phyloP scores from a whole-genome alignment of 2,329 filamentous ascomycete species.

The Aquanectria penicillioides region DNA sequence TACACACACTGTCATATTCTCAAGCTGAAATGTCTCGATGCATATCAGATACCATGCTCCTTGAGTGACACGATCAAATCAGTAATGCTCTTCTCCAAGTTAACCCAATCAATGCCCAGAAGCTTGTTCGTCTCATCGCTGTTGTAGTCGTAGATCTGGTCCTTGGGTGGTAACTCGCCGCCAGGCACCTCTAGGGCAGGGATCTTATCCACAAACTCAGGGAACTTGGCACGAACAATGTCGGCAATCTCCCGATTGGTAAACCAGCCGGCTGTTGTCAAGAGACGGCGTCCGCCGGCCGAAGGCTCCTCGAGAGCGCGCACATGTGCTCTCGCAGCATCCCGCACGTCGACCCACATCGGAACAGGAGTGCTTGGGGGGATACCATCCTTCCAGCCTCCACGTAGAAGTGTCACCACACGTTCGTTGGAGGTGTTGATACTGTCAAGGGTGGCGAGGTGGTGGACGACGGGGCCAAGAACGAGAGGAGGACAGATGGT shows the following conservation, averaged over 20 bases:
- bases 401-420: slow-evolving; percentile 60
- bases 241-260: slow-evolving; percentile 57
- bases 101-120: slow-evolving; percentile 70
- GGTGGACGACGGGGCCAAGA: slow-evolving; percentile 62
- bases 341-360: slow-evolving; percentile 66
- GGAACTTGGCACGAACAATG: slow-evolving; percentile 58
- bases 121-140: slow-evolving; percentile 67
- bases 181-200: slow-evolving; percentile 56
- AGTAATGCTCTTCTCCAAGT: slow-evolving; percentile 68
- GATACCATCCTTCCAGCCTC: slow-evolving; percentile 58
- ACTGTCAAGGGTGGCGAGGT: slow-evolving; percentile 54
- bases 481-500: slow-evolving; percentile 67
- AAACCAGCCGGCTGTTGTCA: slow-evolving; percentile 59
- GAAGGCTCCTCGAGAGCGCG: slow-evolving; percentile 59
- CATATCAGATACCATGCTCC: slow-evolving; percentile 46
- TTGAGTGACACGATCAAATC: slow-evolving; percentile 74
- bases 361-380: slow-evolving; percentile 53
- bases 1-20: background rate
- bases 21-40: no score
- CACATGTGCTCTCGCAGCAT: slow-evolving; percentile 64
- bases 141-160: slow-evolving; percentile 62
- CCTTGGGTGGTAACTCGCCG: slow-evolving; percentile 52
- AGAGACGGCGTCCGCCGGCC: slow-evolving; percentile 61
- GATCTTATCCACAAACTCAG: slow-evolving; percentile 58
- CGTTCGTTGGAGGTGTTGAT: slow-evolving; percentile 66